A percentile compares a stretch with the other conserved stretches of the same genome.
phyloP scores from a whole-genome alignment of 1,284 basidiomycete species.

The Moesziomyces parantarcticus region DNA sequence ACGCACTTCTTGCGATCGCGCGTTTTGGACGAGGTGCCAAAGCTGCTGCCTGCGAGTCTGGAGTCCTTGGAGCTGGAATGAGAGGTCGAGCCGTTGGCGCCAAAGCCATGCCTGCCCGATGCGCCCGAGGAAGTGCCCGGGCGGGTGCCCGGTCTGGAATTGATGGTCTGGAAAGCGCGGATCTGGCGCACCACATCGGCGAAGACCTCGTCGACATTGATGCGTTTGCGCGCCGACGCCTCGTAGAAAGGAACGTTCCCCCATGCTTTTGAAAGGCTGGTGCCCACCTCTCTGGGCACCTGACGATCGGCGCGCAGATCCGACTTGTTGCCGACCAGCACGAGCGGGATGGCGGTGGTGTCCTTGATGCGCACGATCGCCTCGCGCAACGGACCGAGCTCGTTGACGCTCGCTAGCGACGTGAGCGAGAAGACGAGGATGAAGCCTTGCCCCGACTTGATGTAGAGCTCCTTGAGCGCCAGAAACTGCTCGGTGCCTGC shows the following conservation, averaged over 20 bases:
- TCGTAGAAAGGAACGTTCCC: conserved; percentile 64
- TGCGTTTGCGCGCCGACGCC: conserved; percentile 53
- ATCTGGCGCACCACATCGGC: conserved; percentile 60
- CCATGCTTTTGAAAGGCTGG: conserved; percentile 58
- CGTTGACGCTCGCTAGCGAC: conserved; percentile 59
- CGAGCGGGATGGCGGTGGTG: conserved; percentile 49
- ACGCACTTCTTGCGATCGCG: conserved; percentile 52
- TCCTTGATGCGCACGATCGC: conserved; percentile 61
- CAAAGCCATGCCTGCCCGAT: conserved; percentile 6
- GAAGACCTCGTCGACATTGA: conserved; percentile 64
- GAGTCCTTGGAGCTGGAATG: conserved; percentile 2
- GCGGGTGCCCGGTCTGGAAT: conserved; percentile 4
- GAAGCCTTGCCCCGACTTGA: conserved; percentile 61
- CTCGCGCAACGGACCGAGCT: conserved; percentile 58
- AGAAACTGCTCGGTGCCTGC: conserved; percentile 64
- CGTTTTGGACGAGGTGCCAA: conserved; percentile 4
- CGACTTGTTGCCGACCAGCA: conserved; percentile 63
- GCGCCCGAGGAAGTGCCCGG: conserved; percentile 1
- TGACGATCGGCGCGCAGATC: conserved; percentile 57
- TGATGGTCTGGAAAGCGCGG: conserved; percentile 40
- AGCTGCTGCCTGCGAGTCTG: conserved; percentile 16
- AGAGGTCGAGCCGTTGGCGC: conserved; percentile 3
- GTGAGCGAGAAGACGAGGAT: conserved; percentile 62
- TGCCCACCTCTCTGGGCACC: conserved; percentile 62
- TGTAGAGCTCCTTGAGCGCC: conserved; percentile 63